Base-by-base conservation (phyloP, 768 basidiomycete species). In the Mycena floridula region DNA sequence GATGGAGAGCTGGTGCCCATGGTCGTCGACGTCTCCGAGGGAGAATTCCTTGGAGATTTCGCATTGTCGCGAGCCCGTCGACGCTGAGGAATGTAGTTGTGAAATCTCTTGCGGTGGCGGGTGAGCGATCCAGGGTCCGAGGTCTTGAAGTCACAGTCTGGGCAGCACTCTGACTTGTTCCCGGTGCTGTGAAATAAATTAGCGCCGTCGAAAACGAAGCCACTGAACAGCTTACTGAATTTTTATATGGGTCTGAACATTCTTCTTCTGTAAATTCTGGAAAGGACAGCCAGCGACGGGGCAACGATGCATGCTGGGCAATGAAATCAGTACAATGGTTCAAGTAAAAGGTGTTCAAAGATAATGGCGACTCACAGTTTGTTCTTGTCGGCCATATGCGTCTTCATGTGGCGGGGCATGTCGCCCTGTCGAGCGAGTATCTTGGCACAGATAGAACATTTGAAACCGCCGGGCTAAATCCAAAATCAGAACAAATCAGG, bases 321-420 rank as follows among this genome's bases (percentile, higher is more conserved):
- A 35, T 15, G 18, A 18, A 4, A 7, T 35, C 7, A 35, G 32
- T 15, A 35, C 13, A 35, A 35, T 35, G 32, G 32, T 18, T n/a
- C n/a, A n/a, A n/a, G 7, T 35, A 15, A 18, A 18, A 7, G 32
- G 32, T 15, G 32, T 35, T 35, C 18, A n/a, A 32, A 32, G 28
- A 22, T 20, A 24, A 37, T 23, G 11, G 13, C 23, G 27, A 47
- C 48, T n/a, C 32, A 50, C 50, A 51, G 15, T 4, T 42, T 37
- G 35, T 50, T 46, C 20, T 51, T 52, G 6, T 48, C 32, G 26
- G 48, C 39, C 16, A 48, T 41, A 30, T 56, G 55, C 16, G 47
- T 38, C 37, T 46, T 47, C 45, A 56, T 56, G 45, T 57, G 56
- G 9, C 55, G 55, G 16, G 52, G 40, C 28, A 57, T 44, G 37